Percentiles rank a stretch among this genome's conserved stretches.
Evolutionary conservation across 352 stramenopile species (phyloP).

Genomic region (Pythium diclinum): DNA sequence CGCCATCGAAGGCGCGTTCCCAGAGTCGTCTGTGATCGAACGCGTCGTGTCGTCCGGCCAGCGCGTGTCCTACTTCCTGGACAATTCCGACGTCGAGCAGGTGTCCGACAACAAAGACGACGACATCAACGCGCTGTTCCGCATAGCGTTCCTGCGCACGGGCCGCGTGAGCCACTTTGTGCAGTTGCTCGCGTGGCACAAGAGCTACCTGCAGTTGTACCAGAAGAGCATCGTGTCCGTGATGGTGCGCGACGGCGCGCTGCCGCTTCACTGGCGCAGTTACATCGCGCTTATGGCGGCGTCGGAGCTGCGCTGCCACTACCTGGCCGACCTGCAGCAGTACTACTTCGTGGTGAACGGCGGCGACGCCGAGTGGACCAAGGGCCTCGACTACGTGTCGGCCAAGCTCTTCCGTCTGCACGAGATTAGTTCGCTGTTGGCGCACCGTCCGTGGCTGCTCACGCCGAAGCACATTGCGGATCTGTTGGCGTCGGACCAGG

Average conservation of each 20-base stretch:
- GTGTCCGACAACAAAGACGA: conserved; percentile 43
- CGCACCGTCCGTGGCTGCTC: conserved; percentile 83
- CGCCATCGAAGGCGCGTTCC: conserved; percentile 34
- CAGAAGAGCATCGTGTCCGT: conserved; percentile 59
- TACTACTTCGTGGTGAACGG: conserved; percentile 85
- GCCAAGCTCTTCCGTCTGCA: conserved; percentile 82
- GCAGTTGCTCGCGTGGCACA: conserved; percentile 78
- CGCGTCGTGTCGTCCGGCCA: conserved; percentile 29
- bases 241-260: conserved; percentile 73
- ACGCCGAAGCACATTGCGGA: conserved; percentile 72
- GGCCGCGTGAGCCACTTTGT: conserved; percentile 74
- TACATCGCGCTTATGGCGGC: conserved; percentile 85
- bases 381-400: conserved; percentile 77
- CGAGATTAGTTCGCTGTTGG: conserved; percentile 78
- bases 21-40: background rate
- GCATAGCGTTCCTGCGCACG: conserved; percentile 54
- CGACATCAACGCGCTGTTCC: conserved; percentile 50
- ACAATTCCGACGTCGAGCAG: conserved; percentile 28
- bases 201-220: conserved; percentile 71
- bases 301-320: conserved; percentile 75
- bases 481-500: conserved; percentile 60
- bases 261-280: conserved; percentile 76
- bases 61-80: conserved; percentile 66
- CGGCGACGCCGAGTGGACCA: conserved; percentile 76
- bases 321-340: conserved; percentile 75